Conservation (phyloP, 176 grass and related monocot genomes). For the Phoenix roebelenii region DNA sequence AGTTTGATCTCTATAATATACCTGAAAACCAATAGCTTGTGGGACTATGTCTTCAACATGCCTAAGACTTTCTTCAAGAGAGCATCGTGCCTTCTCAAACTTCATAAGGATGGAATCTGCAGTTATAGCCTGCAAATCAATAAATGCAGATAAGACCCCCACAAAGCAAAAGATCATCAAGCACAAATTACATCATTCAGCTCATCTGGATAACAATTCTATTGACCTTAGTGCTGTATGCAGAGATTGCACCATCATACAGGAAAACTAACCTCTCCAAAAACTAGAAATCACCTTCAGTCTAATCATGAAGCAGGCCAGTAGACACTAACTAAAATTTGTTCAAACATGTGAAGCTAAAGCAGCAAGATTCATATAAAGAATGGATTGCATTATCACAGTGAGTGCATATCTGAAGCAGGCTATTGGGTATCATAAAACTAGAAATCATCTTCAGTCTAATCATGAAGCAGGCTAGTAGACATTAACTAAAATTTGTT, state of each 20-base stretch:
- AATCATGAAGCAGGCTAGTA: too few species aligned
- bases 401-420: too few species aligned
- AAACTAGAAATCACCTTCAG: too few species aligned
- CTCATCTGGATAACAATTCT: not conserved
- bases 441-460: too few species aligned
- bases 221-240: not conserved
- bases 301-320: too few species aligned
- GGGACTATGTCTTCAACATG: constrained; percentile 65
- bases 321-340: too few species aligned
- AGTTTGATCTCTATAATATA: constrained; percentile 25
- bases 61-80: constrained; percentile 84
- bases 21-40: constrained; percentile 83
- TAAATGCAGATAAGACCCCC: constrained; percentile 11
- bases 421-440: too few species aligned
- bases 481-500: too few species aligned
- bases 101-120: constrained; percentile 80
- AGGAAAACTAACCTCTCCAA: not conserved
- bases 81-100: constrained; percentile 76
- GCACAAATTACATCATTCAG: not conserved
- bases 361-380: too few species aligned
- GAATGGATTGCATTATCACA: too few species aligned
- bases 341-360: too few species aligned
- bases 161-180: not conserved
- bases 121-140: constrained; percentile 71
- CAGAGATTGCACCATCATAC: not conserved